Conservation (phyloP, 2,329 filamentous ascomycete genomes). For the Aspergillus proliferans region DNA sequence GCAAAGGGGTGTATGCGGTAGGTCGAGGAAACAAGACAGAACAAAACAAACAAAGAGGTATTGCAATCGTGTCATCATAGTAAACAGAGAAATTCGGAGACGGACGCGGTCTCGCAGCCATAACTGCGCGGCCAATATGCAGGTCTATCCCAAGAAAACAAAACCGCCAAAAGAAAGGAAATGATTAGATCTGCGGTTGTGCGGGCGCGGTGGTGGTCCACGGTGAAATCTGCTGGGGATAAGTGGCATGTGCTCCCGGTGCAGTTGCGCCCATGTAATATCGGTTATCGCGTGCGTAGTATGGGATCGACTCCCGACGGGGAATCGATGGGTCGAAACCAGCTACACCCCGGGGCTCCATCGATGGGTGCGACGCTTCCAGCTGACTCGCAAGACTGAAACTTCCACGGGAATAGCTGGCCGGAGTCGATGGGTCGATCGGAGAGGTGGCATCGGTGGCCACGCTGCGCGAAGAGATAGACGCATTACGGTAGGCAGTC, state of each 20-base stretch:
- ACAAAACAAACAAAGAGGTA: slow-evolving; percentile 6
- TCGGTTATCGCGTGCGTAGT: slow-evolving; percentile 27
- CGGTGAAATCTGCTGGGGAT: slow-evolving; percentile 28
- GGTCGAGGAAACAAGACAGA: slow-evolving; percentile 6
- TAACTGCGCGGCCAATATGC: too few species aligned
- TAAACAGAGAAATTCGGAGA: too few species aligned
- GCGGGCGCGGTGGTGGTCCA: slow-evolving; percentile 35
- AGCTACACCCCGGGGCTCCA: slow-evolving; percentile 28
- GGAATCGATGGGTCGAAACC: slow-evolving; percentile 28
- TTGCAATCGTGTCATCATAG: too few species aligned
- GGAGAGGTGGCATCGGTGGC: slow-evolving; percentile 33
- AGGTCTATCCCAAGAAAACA: slow-evolving; percentile 1
- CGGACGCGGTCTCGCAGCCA: too few species aligned
- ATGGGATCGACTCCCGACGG: slow-evolving; percentile 33
- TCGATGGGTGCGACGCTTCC: slow-evolving; percentile 21
- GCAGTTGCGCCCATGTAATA: slow-evolving; percentile 27
- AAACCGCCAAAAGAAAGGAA: slow-evolving; percentile 7
- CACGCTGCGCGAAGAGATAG: slow-evolving; percentile 33
- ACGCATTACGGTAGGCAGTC: slow-evolving; percentile 35
- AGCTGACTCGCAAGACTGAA: slow-evolving; percentile 31
- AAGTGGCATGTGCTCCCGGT: slow-evolving; percentile 25
- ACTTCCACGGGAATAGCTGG: slow-evolving; percentile 32
- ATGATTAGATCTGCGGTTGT: slow-evolving; percentile 33
- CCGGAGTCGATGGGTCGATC: slow-evolving; percentile 32
- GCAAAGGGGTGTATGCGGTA: background rate